Base-by-base conservation (phyloP, 2,329 filamentous ascomycete species). In the Fusarium sambucinum region DNA sequence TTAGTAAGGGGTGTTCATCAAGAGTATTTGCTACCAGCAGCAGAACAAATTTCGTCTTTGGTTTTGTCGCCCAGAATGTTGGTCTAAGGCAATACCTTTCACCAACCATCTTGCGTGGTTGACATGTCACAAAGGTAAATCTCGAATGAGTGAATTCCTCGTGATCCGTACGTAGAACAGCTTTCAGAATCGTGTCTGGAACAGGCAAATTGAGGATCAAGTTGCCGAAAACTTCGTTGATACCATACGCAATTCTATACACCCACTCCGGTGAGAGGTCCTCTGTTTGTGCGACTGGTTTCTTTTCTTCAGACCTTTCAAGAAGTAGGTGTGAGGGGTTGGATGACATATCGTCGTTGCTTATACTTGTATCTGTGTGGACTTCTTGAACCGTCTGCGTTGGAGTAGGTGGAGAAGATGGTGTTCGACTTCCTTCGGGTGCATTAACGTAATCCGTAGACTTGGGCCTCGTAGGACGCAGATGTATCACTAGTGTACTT, bases 41-140 rank as follows among this genome's bases (percentile, higher is more conserved):
- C 5, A 63, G 23, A 1, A 64, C 32, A 4, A 61, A 41, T 11
- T 42, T 60, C 1, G 37, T 64, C 1, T 21, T 11, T 30, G 16
- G 5, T 23, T 6, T 42, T 13, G 10, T 8, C 6, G 35, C 2
- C 4, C 14, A 60, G 2, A 33, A 27, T 3, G 40, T 29, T 0
- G 61, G 46, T 10, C 61, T 42, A 1, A 60, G 29, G 6, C 5
- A 13, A 16, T 60, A 61, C 1, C 9, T 25, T 3, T 30, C 2
- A 3, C 4, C 6, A 10, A 4, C 6, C 11, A 63, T 23, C 1
- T 19, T 2, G 2, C 14, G 3, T 2, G 56, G 23, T 5, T 29
- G 8, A 14, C 57, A 56, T 6, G 56, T 64, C 8, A 64, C 25
- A 14, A 50, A 47, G 0, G 23, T 52, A 17, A 64, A 61, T 14